Conservation (phyloP, 106 monocot genomes). For the Dioscorea alata region DNA sequence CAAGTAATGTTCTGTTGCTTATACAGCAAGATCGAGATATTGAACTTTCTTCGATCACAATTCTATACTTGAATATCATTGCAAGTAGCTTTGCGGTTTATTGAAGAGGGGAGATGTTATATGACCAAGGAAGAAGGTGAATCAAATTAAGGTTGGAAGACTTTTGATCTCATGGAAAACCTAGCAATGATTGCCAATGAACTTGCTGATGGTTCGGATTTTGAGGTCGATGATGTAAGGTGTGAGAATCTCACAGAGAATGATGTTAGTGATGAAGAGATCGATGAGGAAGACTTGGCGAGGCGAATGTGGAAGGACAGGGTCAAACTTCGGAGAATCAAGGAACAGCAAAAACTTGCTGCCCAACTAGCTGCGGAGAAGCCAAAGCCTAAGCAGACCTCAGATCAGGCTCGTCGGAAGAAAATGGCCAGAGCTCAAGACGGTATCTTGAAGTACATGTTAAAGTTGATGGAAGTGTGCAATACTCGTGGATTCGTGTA, state of each 20-base stretch:
- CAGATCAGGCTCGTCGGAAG: slow-evolving; percentile 88
- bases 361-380: slow-evolving; percentile 42
- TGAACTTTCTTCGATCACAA: no score
- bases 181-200: slow-evolving; percentile 13
- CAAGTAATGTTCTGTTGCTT: no score
- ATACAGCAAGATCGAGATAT: no score
- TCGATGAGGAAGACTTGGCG: slow-evolving; percentile 59
- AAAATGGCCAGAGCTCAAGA: slow-evolving; percentile 98
- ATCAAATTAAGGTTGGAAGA: no score
- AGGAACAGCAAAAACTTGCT: slow-evolving; percentile 53
- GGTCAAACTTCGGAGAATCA: slow-evolving; percentile 79
- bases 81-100: no score
- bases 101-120: no score
- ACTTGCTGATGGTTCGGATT: slow-evolving; percentile 53
- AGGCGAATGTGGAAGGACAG: slow-evolving; percentile 92
- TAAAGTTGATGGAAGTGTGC: slow-evolving; percentile 97
- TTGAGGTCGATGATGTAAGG: slow-evolving; percentile 64
- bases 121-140: no score
- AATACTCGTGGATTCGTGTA: slow-evolving; percentile 95
- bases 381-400: slow-evolving; percentile 45
- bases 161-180: no score
- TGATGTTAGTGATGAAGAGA: slow-evolving; percentile 99
- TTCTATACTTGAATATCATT: no score
- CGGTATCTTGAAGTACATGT: slow-evolving; percentile 97
- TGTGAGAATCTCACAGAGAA: slow-evolving; percentile 74